Base-by-base conservation (phyloP, 441 rosid genomes). In the Populus hybrid region DNA sequence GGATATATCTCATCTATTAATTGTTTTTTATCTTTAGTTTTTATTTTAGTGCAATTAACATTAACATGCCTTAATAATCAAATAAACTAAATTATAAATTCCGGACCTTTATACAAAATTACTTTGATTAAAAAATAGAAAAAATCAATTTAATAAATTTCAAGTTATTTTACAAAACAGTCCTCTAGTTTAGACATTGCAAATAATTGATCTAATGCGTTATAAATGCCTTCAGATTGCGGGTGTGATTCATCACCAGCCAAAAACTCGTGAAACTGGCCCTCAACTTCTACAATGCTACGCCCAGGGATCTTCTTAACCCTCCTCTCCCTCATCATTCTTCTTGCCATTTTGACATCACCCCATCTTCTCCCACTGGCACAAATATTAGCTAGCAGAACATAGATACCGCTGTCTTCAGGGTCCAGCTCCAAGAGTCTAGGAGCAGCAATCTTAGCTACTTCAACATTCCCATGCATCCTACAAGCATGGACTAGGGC, bases 401-500 rank as follows among this genome's bases (percentile, higher is more conserved):
- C 53, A 61, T 73, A 73, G 20, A 63, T 9, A 2, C 76, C 76
- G 42, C 76, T 35, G 40, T 73, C 76, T 63, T 63, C 68, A 12
- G 76, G 69, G 64, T 73, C 64, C 24, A 61, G 31, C 24, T 35
- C 68, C 31, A 73, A 36, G n/a, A 73, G 76, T 21, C 64, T 63
- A 21, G 23, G 1, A 61, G 76, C 68, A 11, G 68, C 53, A 12
- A 73, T 67, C 76, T 61, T 61, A 12, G 72, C 59, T 6, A 71
- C 28, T 12, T 68, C 77, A 12, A 65, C 71, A 45, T 74, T 74
- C 38, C 77, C 77, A 1, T 64, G 71, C 38, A 74, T 74, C 63
- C 77, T 65, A 42, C 77, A 74, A 33, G 68, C 76, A 23, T 61
- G 35, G 76, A 73, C 53, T 6, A 73, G 68, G 50, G 76, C 68